Evolutionary conservation across 2,329 filamentous ascomycete genomes (phyloP).

Genomic region (Coniochaeta sp.): DNA sequence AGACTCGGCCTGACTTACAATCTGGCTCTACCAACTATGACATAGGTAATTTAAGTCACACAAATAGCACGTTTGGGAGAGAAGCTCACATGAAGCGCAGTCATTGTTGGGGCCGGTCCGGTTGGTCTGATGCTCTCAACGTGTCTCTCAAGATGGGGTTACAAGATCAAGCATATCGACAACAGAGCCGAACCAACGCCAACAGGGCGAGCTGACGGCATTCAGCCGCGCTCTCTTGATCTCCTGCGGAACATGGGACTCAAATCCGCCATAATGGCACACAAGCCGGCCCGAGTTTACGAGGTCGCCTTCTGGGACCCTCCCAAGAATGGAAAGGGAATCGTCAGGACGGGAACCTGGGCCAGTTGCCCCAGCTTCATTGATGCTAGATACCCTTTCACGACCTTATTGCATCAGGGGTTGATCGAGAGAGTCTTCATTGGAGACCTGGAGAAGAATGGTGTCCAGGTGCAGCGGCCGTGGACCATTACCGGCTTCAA

Average conservation of each 20-base stretch:
- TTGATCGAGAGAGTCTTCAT: constrained; percentile 65
- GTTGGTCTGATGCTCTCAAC: constrained; percentile 84
- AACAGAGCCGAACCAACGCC: constrained; percentile 77
- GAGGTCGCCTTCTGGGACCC: constrained; percentile 71
- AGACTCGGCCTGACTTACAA: not conserved
- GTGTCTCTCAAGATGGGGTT: constrained; percentile 85
- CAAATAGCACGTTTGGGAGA: not conserved
- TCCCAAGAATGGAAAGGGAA: constrained; percentile 43
- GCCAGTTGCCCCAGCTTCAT: constrained; percentile 83
- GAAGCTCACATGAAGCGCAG: constrained; percentile 24
- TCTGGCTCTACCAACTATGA: constrained; percentile 11
- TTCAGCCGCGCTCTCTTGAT: constrained; percentile 83
- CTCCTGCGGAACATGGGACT: constrained; percentile 83
- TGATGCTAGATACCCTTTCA: constrained; percentile 63
- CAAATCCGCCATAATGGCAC: constrained; percentile 79
- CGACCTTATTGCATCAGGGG: constrained; percentile 64
- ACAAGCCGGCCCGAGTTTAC: constrained; percentile 80
- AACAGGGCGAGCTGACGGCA: constrained; percentile 84
- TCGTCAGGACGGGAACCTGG: constrained; percentile 66
- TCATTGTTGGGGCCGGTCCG: constrained; percentile 84
- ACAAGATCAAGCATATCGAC: constrained; percentile 92
- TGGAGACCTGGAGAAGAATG: constrained; percentile 54
- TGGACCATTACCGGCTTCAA: constrained; percentile 57
- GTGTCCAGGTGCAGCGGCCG: constrained; percentile 52
- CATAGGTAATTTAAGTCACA: constrained; percentile 6